Evolutionary conservation across 371 early-diverging fungal species (phyloP).

Genomic region (Mortierella sp.): DNA sequence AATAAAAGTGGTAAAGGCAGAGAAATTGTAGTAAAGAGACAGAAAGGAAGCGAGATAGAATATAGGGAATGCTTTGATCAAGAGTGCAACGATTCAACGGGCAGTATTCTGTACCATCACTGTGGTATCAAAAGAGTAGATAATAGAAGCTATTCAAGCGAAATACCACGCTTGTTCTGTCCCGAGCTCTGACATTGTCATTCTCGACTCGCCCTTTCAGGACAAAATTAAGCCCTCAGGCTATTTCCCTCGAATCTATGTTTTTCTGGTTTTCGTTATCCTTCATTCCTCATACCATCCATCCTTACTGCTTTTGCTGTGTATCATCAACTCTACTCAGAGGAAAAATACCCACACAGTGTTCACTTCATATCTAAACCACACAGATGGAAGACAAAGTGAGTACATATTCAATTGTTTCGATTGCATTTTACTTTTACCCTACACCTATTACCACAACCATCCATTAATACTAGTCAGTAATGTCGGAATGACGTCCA

Average conservation of each 20-base stretch:
- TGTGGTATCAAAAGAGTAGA: no score
- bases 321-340: not conserved
- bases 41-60: no score
- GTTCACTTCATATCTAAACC: not conserved
- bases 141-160: no score
- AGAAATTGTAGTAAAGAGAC: no score
- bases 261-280: not conserved
- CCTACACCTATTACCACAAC: not conserved
- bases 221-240: no score
- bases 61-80: no score
- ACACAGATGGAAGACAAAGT: not conserved
- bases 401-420: constrained; percentile 82
- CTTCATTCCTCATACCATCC: not conserved
- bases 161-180: no score
- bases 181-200: no score
- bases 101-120: no score
- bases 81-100: no score
- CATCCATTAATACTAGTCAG: not conserved
- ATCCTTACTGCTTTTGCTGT: not conserved
- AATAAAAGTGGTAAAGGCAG: no score
- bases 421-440: constrained; percentile 81
- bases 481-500: not conserved
- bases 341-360: not conserved
- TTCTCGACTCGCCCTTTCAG: not conserved
- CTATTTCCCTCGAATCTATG: not conserved